Evolutionary conservation across 805 yeast genomes (phyloP).

Genomic region (Lachancea sp.): DNA sequence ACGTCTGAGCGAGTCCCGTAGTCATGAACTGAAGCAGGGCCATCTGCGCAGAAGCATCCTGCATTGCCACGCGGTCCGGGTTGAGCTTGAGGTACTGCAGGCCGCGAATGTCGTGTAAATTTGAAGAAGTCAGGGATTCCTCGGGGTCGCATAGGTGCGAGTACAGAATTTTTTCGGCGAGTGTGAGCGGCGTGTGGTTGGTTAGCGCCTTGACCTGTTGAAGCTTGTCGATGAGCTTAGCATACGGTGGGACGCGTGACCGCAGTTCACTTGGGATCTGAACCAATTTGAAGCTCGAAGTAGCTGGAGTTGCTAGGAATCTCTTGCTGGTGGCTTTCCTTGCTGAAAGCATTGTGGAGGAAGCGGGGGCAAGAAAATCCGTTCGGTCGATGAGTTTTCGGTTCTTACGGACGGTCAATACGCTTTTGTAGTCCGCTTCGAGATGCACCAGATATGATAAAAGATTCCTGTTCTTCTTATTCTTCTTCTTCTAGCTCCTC

Average conservation of each 20-base stretch:
- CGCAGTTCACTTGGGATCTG: conserved; percentile 54
- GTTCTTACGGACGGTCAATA: no score
- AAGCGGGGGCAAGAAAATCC: no score
- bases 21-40: conserved; percentile 98
- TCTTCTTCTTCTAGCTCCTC: no score
- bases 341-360: conserved; percentile 23
- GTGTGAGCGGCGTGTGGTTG: conserved; percentile 69
- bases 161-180: conserved; percentile 91
- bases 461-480: no score
- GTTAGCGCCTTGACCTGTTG: conserved; percentile 57
- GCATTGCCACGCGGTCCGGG: conserved; percentile 99
- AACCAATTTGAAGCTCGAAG: conserved; percentile 10
- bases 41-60: conserved; percentile 99
- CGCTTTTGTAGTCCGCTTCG: no score
- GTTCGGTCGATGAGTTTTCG: no score
- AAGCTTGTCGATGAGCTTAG: conserved; percentile 61
- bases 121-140: conserved; percentile 57
- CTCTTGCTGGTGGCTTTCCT: conserved; percentile 17
- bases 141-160: conserved; percentile 89
- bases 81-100: conserved; percentile 81
- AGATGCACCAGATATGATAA: no score
- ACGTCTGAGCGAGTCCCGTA: conserved; percentile 79
- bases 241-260: conserved; percentile 84
- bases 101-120: conserved; percentile 64
- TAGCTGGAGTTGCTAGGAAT: conserved; percentile 19